phyloP scores from a whole-genome alignment of 2,329 filamentous ascomycete genomes.

The Massarina eburnea region DNA sequence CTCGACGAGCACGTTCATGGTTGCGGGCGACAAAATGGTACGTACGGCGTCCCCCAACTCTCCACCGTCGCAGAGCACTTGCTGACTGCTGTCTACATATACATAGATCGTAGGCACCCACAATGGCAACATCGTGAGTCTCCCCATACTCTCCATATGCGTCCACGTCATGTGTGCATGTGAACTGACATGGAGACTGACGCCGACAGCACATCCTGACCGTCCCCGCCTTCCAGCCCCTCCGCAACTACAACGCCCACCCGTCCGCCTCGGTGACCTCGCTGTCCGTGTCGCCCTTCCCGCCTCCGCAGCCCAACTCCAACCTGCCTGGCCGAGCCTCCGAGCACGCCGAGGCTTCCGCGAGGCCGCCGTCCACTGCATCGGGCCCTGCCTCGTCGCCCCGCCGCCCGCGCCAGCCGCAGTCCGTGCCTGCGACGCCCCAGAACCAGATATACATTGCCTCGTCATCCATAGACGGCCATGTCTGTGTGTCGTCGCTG shows the following conservation, averaged over 20 bases:
- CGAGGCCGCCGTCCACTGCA: constrained; percentile 38
- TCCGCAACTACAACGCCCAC: constrained; percentile 90
- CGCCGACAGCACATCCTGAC: constrained; percentile 74
- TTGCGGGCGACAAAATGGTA: constrained; percentile 97
- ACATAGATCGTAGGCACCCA: constrained; percentile 85
- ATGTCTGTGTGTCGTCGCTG: constrained; percentile 88
- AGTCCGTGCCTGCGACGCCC: constrained; percentile 67
- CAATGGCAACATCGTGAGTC: constrained; percentile 90
- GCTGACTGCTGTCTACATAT: constrained; percentile 30
- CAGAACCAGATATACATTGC: constrained; percentile 93
- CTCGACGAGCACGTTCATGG: constrained; percentile 86
- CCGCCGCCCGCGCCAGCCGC: constrained; percentile 56
- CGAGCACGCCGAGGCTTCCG: constrained; percentile 32
- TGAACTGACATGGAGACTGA: constrained; percentile 16
- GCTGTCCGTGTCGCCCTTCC: constrained; percentile 84
- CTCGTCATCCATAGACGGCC: constrained; percentile 92
- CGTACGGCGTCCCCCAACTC: constrained; percentile 26
- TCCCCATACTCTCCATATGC: too few species aligned
- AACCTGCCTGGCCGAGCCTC: constrained; percentile 20
- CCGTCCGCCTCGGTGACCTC: constrained; percentile 80
- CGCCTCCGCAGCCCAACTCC: constrained; percentile 57
- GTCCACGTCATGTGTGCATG: too few species aligned
- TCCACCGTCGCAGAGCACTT: constrained; percentile 65
- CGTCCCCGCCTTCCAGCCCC: constrained; percentile 75
- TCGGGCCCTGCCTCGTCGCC: constrained; percentile 47